Conservation (phyloP, 2,329 filamentous ascomycete species). For the Microsporum ferrugineum region DNA sequence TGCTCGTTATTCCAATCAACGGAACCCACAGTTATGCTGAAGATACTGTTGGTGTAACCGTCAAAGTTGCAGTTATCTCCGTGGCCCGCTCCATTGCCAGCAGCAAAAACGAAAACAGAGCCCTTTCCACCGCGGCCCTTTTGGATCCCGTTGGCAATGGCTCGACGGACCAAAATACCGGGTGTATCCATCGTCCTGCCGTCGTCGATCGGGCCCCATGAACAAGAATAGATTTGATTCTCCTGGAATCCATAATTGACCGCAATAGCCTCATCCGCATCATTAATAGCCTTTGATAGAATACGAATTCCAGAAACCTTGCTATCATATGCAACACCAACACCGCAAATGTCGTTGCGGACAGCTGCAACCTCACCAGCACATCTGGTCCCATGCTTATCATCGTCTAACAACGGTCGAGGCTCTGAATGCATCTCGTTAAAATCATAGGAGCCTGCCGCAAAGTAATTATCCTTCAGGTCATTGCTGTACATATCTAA, state of each 20-base stretch:
- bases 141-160: conserved; percentile 86
- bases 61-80: conserved; percentile 99
- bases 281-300: conserved; percentile 76
- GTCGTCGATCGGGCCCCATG: conserved; percentile 93
- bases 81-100: conserved; percentile 75
- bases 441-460: conserved; percentile 87
- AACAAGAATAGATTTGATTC: conserved; percentile 97
- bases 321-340: conserved; percentile 90
- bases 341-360: conserved; percentile 84
- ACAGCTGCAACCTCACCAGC: conserved; percentile 87
- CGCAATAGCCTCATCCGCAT: conserved; percentile 81
- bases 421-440: conserved; percentile 75
- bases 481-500: conserved; percentile 93
- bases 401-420: conserved; percentile 69
- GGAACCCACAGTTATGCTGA: conserved; percentile 92
- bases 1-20: conserved; percentile 80
- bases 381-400: conserved; percentile 84
- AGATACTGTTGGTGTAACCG: conserved; percentile 98
- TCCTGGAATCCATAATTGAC: conserved; percentile 86
- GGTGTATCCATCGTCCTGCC: conserved; percentile 89
- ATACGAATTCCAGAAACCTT: conserved; percentile 88
- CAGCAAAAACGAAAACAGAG: conserved; percentile 92
- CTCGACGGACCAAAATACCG: conserved; percentile 72
- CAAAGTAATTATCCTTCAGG: conserved; percentile 86
- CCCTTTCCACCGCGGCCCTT: conserved; percentile 72